Evolutionary conservation across 106 monocot species (phyloP).

Genomic region (Dendrobium nobile): DNA sequence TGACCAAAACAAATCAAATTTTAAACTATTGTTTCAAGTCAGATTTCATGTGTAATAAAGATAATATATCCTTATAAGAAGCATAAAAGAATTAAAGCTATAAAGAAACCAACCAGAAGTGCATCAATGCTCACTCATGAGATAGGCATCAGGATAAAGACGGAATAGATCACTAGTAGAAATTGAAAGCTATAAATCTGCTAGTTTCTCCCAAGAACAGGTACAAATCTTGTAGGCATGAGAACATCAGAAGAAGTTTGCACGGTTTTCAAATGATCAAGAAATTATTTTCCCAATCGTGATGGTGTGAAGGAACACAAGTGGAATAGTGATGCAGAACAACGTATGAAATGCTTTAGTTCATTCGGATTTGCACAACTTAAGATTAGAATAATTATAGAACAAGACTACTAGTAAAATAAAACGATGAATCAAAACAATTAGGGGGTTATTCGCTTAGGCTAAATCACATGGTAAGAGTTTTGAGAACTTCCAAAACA

Average conservation of each 20-base stretch:
- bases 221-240: neutral
- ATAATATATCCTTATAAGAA: neutral
- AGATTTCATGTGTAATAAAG: neutral
- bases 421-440: too few species aligned
- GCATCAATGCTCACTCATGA: neutral
- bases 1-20: too few species aligned
- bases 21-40: too few species aligned
- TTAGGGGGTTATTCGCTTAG: too few species aligned
- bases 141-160: neutral
- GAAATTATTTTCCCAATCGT: neutral
- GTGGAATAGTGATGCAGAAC: too few species aligned
- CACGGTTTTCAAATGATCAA: neutral
- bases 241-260: neutral
- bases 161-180: neutral
- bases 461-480: too few species aligned
- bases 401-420: too few species aligned
- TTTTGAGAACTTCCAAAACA: too few species aligned
- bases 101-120: neutral
- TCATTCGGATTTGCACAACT: too few species aligned
- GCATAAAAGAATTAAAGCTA: neutral
- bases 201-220: neutral
- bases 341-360: too few species aligned
- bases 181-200: neutral
- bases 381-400: too few species aligned
- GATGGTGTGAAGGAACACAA: too few species aligned